These are phyloP conservation scores for Xylaria grammica DNA, from an alignment of 495 filamentous ascomycete species.

Conservation along the genomic window DNA sequence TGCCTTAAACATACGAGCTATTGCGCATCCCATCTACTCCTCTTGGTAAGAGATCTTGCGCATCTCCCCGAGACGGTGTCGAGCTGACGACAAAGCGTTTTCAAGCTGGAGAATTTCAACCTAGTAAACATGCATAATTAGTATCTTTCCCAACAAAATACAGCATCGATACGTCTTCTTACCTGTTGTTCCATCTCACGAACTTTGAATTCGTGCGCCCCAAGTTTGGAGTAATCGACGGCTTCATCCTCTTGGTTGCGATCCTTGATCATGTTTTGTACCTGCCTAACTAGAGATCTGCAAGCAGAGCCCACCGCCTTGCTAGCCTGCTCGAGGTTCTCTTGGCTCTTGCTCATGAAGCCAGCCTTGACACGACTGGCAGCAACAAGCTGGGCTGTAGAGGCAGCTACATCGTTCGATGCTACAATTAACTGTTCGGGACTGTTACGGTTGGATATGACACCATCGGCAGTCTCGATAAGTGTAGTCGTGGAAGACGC, in stretches of 20 bases:
- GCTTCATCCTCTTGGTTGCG: slow-evolving; percentile 80
- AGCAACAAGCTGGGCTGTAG: slow-evolving; percentile 94
- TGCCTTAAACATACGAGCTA: background rate
- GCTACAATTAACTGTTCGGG: slow-evolving; percentile 98
- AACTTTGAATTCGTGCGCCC: slow-evolving; percentile 95
- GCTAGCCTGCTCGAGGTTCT: slow-evolving; percentile 85
- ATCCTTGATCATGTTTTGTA: slow-evolving; percentile 90
- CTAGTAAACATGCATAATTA: slow-evolving; percentile 50
- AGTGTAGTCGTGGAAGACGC: slow-evolving; percentile 89
- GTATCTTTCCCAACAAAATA: slow-evolving; percentile 5
- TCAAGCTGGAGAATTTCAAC: slow-evolving; percentile 97
- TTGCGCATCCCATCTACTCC: slow-evolving; percentile 53
- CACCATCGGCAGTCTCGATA: slow-evolving; percentile 97
- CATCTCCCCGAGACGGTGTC: slow-evolving; percentile 93
- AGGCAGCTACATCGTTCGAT: slow-evolving; percentile 93
- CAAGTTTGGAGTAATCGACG: slow-evolving; percentile 87
- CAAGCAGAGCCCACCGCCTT: slow-evolving; percentile 93
- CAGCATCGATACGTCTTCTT: slow-evolving; percentile 33
- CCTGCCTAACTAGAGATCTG: slow-evolving; percentile 84
- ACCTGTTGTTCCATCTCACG: slow-evolving; percentile 99
- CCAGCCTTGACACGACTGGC: slow-evolving; percentile 95
- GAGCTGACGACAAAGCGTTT: slow-evolving; percentile 79
- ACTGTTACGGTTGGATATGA: slow-evolving; percentile 87
- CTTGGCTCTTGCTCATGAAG: slow-evolving; percentile 96
- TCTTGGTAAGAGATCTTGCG: slow-evolving; percentile 97